phyloP scores from a whole-genome alignment of 208 protist species.

The Trichomonas vaginalis region DNA sequence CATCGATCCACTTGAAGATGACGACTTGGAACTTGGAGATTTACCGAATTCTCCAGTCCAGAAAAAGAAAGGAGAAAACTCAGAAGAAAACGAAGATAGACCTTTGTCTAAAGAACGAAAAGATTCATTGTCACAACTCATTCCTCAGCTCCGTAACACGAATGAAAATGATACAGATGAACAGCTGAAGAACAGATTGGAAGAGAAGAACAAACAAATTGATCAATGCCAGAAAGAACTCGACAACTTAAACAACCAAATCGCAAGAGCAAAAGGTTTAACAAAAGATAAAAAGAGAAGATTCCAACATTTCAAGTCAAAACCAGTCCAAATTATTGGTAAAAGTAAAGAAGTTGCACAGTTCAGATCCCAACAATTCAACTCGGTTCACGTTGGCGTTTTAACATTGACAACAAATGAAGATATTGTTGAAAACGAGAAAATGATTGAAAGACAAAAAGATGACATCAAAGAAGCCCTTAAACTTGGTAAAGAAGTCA shows the following conservation, averaged over 20 bases:
- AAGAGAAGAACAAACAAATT: neutral
- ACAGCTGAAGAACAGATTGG: neutral
- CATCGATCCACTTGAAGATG: neutral
- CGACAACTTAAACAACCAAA: neutral
- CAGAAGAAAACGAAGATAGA: neutral
- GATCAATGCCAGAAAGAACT: neutral
- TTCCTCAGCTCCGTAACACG: neutral
- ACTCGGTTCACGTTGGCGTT: no score
- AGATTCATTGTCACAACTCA: neutral
- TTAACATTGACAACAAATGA: neutral
- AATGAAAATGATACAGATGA: neutral
- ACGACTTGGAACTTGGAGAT: neutral
- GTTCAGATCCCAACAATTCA: no score
- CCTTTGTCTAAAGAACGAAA: neutral
- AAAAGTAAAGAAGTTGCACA: no score
- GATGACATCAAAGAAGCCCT: neutral
- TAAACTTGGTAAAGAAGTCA: neutral
- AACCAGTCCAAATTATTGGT: no score
- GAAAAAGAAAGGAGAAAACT: neutral
- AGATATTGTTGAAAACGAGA: neutral
- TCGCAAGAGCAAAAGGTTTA: neutral
- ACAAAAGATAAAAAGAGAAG: no score
- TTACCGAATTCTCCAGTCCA: neutral
- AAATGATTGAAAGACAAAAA: neutral
- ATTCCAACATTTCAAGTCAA: no score